Conservation (phyloP, 1,284 basidiomycete species). For the Ganoderma lingzhi region DNA sequence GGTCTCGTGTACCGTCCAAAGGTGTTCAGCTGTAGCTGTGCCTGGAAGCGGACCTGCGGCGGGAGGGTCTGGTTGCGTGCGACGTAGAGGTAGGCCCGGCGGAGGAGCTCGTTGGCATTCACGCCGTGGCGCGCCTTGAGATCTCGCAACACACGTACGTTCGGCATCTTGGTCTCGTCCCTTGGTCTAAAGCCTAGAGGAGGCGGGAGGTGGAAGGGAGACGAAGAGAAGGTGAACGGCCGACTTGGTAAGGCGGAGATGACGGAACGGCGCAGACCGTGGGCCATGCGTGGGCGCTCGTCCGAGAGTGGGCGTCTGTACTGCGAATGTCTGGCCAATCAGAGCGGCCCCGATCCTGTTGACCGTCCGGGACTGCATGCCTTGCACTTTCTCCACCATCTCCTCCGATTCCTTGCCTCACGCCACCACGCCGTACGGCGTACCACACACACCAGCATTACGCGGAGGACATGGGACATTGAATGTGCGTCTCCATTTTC, state of each 20-base stretch:
- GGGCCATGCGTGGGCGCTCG: conserved; percentile 9
- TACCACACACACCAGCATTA: conserved; percentile 10
- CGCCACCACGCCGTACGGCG: conserved; percentile 22
- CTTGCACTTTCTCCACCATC: conserved; percentile 19
- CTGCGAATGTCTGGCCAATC: conserved; percentile 26
- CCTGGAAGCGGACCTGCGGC: conserved; percentile 90
- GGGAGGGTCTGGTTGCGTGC: conserved; percentile 89
- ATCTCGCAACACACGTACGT: conserved; percentile 76
- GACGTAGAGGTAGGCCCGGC: conserved; percentile 89
- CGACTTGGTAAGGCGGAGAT: conserved; percentile 12
- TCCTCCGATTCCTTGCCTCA: conserved; percentile 14
- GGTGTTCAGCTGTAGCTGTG: conserved; percentile 93
- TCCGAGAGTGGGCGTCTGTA: conserved; percentile 8
- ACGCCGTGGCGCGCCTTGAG: conserved; percentile 79
- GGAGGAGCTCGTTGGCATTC: conserved; percentile 78
- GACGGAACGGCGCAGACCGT: conserved; percentile 13
- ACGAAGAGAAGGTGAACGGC: neutral
- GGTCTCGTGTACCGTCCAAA: conserved; percentile 87
- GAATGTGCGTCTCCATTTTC: conserved; percentile 23
- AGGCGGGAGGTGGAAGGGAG: conserved; percentile 3
- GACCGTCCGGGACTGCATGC: conserved; percentile 21
- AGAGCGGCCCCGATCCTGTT: conserved; percentile 25
- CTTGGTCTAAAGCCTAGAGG: conserved; percentile 1
- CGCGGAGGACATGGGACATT: conserved; percentile 32
- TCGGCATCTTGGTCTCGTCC: conserved; percentile 38